Evolutionary conservation across 495 filamentous ascomycete species (phyloP), one percentile per base, ranked within the genome.

Genomic region (Penicillium goetzii): DNA sequence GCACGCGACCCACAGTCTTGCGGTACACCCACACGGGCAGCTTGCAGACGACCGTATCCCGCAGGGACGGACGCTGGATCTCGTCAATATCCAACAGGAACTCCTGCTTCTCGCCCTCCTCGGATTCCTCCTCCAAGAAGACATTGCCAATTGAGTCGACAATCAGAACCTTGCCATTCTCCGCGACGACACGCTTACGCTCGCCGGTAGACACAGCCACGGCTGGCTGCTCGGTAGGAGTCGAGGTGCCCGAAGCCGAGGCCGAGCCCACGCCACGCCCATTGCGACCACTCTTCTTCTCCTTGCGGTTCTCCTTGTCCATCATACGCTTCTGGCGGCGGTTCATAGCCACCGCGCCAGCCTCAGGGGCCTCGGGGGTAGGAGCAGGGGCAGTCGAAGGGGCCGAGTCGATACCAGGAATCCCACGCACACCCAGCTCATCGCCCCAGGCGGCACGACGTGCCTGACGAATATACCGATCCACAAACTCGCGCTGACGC

Each of bases 81-180:
- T 92, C 88, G 58, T 88, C 82, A 65, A 86, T 80, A 70, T 98
- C 93, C 55, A 99, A 85, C 67, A 96, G 75, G 71, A 86, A 96
- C 72, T 98, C 93, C 55, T 88, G 84, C 14, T 82, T 84, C 28
- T 91, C 85, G 38, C 95, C 96, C 8, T 97, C 90, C 69, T 94
- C 92, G 32, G 89, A 89, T 67, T 90, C 87, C 64, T 97, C 91
- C 70, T 97, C 92, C 15, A 99, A 80, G 75, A 89, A 99, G 26
- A 99, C 95, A 71, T 96, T 92, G 8, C 95, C 95, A 19, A 88
- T 78, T 0, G 90, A 90, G 76, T 99, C 95, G 8, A 99, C 95
- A 62, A 99, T 89, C 41, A 98, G 75, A 0, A 95, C 83, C 78
- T 99, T 99, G 45, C 95, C 95, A 71, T 99, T 99, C 81, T 96